phyloP scores from a whole-genome alignment of 1,284 basidiomycete species.

The Leccinum solheimii region DNA sequence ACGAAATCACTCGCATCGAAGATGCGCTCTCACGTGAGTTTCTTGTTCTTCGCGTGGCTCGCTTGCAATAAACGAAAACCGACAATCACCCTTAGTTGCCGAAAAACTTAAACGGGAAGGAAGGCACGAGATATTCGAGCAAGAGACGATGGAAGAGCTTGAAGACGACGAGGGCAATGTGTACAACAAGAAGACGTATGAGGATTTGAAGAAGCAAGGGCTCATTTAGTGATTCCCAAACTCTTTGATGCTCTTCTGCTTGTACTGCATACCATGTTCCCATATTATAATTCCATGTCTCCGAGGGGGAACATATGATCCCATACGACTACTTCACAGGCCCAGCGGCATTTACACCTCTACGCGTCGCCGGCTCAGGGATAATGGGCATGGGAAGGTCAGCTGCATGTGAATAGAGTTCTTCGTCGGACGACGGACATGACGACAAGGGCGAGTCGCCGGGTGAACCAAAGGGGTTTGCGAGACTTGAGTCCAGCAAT shows the following conservation, averaged over 20 bases:
- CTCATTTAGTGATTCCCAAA: constrained; percentile 53
- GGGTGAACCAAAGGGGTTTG: constrained; percentile 72
- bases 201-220: constrained; percentile 90
- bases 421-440: constrained; percentile 79
- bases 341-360: constrained; percentile 12
- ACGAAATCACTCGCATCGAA: constrained; percentile 96
- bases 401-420: constrained; percentile 70
- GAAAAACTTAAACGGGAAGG: constrained; percentile 96
- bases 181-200: constrained; percentile 88
- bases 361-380: constrained; percentile 40
- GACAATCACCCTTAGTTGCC: constrained; percentile 60
- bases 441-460: constrained; percentile 64
- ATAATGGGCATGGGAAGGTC: constrained; percentile 62
- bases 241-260: constrained; percentile 12
- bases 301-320: background rate
- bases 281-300: constrained; percentile 3
- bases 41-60: constrained; percentile 2
- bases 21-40: constrained; percentile 89
- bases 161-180: constrained; percentile 98
- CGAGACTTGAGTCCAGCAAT: constrained; percentile 38
- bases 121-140: constrained; percentile 84
- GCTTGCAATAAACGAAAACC: constrained; percentile 1
- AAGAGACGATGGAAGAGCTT: constrained; percentile 94
- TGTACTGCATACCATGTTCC: constrained; percentile 14
- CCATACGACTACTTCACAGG: constrained; percentile 16